These are phyloP conservation scores for Thalia dealbata DNA, from an alignment of 176 grass and related monocot species.

Conservation along the genomic window DNA sequence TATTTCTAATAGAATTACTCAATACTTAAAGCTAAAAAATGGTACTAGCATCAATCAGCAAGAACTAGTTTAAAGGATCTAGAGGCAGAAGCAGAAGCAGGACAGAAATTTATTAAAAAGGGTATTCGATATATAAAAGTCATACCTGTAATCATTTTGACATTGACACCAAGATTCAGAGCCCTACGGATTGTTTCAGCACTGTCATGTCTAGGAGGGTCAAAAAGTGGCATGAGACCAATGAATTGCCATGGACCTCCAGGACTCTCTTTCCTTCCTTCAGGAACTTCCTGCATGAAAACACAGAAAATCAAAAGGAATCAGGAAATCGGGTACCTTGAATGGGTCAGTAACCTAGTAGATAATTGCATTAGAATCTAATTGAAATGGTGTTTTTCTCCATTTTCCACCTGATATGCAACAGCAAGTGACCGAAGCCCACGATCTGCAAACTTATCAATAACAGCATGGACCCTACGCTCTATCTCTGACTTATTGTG, in stretches of 20 bases:
- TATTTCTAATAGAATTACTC: background rate
- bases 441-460: conserved; percentile 86
- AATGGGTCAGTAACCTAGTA: conserved; percentile 12
- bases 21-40: background rate
- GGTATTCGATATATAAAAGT: background rate
- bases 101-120: background rate
- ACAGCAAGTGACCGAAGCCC: conserved; percentile 76
- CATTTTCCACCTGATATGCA: conserved; percentile 54
- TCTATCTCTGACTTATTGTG: conserved; percentile 85
- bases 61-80: background rate
- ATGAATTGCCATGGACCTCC: conserved; percentile 83
- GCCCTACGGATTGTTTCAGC: conserved; percentile 83
- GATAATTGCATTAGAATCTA: conserved; percentile 2
- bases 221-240: conserved; percentile 82
- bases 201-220: conserved; percentile 85
- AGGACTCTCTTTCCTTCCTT: conserved; percentile 70
- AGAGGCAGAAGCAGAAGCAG: background rate
- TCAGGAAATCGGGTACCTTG: background rate
- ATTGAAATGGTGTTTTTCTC: background rate
- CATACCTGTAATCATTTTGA: conserved; percentile 91
- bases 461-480: conserved; percentile 55
- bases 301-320: background rate
- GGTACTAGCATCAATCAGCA: background rate
- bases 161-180: conserved; percentile 76
- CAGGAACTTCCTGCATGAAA: conserved; percentile 61